Evolutionary conservation across 257 asterid genomes (phyloP).

Genomic region (Plectranthus barbatus): DNA sequence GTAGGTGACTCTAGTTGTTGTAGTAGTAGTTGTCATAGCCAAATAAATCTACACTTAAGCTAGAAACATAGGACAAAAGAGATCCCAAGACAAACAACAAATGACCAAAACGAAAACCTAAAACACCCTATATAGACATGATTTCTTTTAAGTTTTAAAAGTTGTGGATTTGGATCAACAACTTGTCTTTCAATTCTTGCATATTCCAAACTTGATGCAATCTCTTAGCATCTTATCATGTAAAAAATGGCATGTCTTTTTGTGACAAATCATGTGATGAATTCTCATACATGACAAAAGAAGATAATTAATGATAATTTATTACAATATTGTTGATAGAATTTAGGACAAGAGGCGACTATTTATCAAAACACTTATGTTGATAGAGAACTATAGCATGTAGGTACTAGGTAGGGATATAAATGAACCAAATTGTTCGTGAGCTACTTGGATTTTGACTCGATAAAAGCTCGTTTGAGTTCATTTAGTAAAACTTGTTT

Average conservation of each 20-base stretch:
- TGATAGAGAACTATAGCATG: no score
- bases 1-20: slow-evolving; percentile 34
- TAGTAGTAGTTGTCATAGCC: slow-evolving; percentile 20
- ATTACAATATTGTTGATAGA: background rate
- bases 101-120: slow-evolving; percentile 25
- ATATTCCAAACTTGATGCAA: background rate
- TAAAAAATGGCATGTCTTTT: background rate
- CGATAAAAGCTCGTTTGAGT: no score
- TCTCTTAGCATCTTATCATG: background rate
- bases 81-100: slow-evolving; percentile 37
- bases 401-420: no score
- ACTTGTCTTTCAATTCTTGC: slow-evolving; percentile 3
- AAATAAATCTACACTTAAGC: no score
- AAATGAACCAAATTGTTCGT: no score
- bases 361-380: no score
- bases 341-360: background rate
- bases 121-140: background rate
- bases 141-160: background rate
- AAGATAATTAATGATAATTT: background rate
- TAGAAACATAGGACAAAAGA: slow-evolving; percentile 14
- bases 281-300: background rate
- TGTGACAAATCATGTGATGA: background rate
- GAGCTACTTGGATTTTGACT: no score
- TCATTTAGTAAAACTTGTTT: no score
- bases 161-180: slow-evolving; percentile 26